Evolutionary conservation across 2,329 filamentous ascomycete genomes (phyloP).

Genomic region (Diaporthe humulicola): DNA sequence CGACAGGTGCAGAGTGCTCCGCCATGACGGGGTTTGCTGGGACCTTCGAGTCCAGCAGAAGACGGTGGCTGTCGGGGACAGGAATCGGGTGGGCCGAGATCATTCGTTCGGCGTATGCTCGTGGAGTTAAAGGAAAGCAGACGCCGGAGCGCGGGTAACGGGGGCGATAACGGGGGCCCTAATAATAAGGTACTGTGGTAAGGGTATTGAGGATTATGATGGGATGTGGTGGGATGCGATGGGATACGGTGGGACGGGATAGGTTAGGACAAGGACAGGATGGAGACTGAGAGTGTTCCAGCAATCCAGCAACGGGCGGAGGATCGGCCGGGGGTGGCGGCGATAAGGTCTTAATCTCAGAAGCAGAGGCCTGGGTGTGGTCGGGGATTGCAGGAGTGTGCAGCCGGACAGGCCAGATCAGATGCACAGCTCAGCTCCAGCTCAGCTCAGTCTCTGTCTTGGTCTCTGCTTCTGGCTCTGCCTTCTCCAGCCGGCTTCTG

Average conservation of each 20-base stretch:
- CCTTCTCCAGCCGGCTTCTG: background rate
- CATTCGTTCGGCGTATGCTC: constrained; percentile 29
- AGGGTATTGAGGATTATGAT: too few species aligned
- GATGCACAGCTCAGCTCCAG: background rate
- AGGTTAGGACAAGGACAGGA: background rate
- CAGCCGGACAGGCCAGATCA: too few species aligned
- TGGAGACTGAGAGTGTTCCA: background rate
- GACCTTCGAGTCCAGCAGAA: constrained; percentile 10
- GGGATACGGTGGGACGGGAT: constrained; percentile 8
- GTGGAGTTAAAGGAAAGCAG: constrained; percentile 26
- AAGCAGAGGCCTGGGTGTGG: too few species aligned
- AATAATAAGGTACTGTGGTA: background rate
- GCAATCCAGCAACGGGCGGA: background rate
- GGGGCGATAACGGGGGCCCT: background rate
- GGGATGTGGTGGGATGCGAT: background rate
- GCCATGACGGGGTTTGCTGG: constrained; percentile 38
- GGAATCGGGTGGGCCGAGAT: constrained; percentile 6
- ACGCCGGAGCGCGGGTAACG: background rate
- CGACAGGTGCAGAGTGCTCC: constrained; percentile 36
- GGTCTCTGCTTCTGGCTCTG: background rate
- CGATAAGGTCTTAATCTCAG: constrained; percentile 10
- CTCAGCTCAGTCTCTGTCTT: background rate
- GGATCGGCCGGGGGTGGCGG: background rate
- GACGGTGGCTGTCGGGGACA: constrained; percentile 14
- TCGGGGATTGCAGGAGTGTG: background rate